Evolutionary conservation across 169 alveolate genomes (phyloP), one percentile per base, ranked within the genome.

Genomic region (Besnoitia besnoiti): DNA sequence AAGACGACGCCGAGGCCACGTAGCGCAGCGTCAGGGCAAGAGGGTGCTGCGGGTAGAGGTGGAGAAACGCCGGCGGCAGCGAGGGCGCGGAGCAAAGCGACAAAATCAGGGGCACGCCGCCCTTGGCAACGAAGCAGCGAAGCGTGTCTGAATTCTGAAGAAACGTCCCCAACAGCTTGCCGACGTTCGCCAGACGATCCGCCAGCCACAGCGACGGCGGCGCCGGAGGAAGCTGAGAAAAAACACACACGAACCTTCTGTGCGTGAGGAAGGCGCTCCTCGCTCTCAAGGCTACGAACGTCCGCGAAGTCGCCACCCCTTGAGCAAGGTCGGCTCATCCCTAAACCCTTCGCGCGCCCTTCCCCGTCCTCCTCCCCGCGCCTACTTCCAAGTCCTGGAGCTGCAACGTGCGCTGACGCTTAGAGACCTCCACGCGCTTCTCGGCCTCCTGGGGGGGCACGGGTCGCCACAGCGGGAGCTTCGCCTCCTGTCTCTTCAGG

Each of bases 41-140:
- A 0, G 93, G 93, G 39, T 90, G 93, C 51, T 76, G 89, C 40
- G 93, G 93, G 73, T 61, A 90, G 49, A 90, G 79, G 37, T 51
- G 82, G 50, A 90, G 89, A 75, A 90, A 40, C 39, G 89, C 89
- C 16, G 93, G 93, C n/a, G 93, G 93, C 37, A 90, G 90, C 30
- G 90, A 90, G 46, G 77, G 85, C 51, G 90, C 35, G 73, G 55
- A 85, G 40, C 90, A 51, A 10, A 90, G 90, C 42, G 85, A 85
- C 67, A 90, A 67, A 47, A 90, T 61, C 93, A 90, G 90, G 49
- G 85, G n/a, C 24, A 90, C 85, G 46, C 93, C 93, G 46, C 93
- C 93, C 40, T 62, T 35, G 21, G 90, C 46, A 21, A 90, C 82
- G 77, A 90, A 90, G 2, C 82, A n/a, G 3, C 93, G 80, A 21